phyloP scores from a whole-genome alignment of 2,329 filamentous ascomycete genomes.

The Dactylellina drechsleri region DNA sequence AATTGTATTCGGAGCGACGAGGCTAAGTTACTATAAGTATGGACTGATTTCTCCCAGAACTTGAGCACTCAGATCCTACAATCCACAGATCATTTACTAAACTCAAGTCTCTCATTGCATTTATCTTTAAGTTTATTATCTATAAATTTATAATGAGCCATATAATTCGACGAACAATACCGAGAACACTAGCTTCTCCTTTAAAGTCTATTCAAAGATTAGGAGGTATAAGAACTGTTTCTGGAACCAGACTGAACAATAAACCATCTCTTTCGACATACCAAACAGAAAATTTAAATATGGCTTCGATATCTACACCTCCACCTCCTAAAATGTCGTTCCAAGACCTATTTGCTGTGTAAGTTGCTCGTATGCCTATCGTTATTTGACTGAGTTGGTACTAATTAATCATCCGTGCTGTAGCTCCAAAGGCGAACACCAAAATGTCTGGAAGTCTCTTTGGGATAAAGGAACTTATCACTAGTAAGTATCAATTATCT shows the following conservation, averaged over 20 bases:
- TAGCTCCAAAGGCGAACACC: constrained; percentile 39
- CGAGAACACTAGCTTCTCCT: constrained; percentile 15
- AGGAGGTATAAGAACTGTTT: constrained; percentile 18
- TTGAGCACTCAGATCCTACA: constrained; percentile 1
- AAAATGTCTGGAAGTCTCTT: constrained; percentile 32
- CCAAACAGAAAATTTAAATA: constrained; percentile 14
- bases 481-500: constrained; percentile 24
- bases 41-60: neutral
- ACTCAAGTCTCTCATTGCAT: neutral
- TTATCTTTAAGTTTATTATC: neutral
- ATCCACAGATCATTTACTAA: constrained; percentile 4
- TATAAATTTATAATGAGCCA: constrained; percentile 15
- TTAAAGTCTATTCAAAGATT: constrained; percentile 14
- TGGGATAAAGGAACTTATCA: constrained; percentile 49
- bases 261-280: constrained; percentile 29
- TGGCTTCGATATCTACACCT: constrained; percentile 14
- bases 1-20: neutral
- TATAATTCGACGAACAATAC: constrained; percentile 23
- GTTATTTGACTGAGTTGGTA: neutral
- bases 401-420: neutral
- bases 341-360: constrained; percentile 42
- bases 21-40: constrained; percentile 24
- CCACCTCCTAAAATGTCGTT: constrained; percentile 29
- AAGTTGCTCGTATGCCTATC: neutral
- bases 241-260: constrained; percentile 30